Conservation (phyloP, 345 rosid species). For the Arabis hirsuta region DNA sequence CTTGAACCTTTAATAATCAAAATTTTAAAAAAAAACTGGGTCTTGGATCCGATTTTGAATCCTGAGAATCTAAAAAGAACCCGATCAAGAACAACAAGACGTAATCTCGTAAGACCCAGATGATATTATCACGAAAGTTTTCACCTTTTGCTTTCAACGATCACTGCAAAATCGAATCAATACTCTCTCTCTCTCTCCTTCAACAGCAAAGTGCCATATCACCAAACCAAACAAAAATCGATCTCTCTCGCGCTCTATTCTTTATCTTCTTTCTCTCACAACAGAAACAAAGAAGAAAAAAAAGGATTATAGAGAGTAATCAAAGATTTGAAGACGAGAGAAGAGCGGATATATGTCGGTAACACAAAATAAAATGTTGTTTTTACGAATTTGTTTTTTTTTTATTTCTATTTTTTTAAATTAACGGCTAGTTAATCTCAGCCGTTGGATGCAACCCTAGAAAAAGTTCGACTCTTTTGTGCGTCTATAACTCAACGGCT, state of each 20-base stretch:
- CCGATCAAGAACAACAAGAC: conserved; percentile 44
- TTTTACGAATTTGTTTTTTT: conserved; percentile 1
- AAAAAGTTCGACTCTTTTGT: conserved; percentile 42
- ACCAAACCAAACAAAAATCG: conserved; percentile 2
- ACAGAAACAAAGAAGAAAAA: not conserved
- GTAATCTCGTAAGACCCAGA: conserved; percentile 38
- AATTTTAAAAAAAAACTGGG: not conserved
- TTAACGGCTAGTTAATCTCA: conserved; percentile 71
- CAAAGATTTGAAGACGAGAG: conserved; percentile 42
- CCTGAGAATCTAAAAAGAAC: conserved; percentile 23
- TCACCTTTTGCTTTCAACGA: conserved; percentile 35
- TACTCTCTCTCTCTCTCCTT: conserved; percentile 16
- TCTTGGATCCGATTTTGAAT: conserved; percentile 2
- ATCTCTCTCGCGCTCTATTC: conserved; percentile 35
- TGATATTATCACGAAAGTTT: conserved; percentile 17
- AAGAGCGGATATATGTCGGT: conserved; percentile 71
- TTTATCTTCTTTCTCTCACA: conserved; percentile 28
- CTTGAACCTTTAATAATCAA: not conserved
- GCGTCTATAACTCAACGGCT: conserved; percentile 51
- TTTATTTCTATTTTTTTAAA: not conserved
- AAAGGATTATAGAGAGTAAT: conserved; percentile 3
- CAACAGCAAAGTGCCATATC: conserved; percentile 45
- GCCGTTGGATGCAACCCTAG: conserved; percentile 58
- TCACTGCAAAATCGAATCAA: not conserved
- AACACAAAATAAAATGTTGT: conserved; percentile 1